A percentile compares a stretch with the other conserved stretches of the same genome.
phyloP scores from a whole-genome alignment of 2,329 filamentous ascomycete genomes.

The Biscogniauxia mediterranea region DNA sequence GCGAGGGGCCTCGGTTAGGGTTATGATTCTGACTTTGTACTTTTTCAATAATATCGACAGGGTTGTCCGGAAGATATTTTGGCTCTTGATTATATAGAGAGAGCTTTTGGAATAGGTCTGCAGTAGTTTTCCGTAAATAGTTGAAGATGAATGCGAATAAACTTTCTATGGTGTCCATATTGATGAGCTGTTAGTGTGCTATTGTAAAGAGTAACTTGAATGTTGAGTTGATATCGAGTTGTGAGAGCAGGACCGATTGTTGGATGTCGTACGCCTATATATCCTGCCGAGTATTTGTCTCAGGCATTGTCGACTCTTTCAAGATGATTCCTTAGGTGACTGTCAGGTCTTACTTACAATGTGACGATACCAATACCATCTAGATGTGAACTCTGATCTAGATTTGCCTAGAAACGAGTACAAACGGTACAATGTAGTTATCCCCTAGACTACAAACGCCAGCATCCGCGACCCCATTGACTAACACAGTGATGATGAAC shows the following conservation, averaged over 20 bases:
- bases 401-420: neutral
- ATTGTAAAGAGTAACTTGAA: neutral
- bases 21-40: too few relatives aligned
- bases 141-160: neutral
- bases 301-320: neutral
- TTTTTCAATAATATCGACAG: too few relatives aligned
- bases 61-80: too few relatives aligned
- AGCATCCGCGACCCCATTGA: neutral
- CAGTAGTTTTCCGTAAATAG: neutral
- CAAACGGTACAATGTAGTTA: neutral
- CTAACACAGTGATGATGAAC: neutral
- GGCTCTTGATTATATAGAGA: too few relatives aligned
- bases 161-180: neutral
- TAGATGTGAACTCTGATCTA: neutral
- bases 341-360: neutral
- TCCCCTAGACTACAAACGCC: neutral
- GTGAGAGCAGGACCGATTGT: neutral
- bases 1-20: neutral
- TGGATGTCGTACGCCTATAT: neutral
- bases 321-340: neutral
- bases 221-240: neutral
- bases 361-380: neutral
- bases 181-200: neutral
- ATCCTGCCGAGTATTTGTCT: neutral
- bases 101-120: neutral